Conservation (phyloP, 106 monocot species). For the Gastrodia elata region DNA sequence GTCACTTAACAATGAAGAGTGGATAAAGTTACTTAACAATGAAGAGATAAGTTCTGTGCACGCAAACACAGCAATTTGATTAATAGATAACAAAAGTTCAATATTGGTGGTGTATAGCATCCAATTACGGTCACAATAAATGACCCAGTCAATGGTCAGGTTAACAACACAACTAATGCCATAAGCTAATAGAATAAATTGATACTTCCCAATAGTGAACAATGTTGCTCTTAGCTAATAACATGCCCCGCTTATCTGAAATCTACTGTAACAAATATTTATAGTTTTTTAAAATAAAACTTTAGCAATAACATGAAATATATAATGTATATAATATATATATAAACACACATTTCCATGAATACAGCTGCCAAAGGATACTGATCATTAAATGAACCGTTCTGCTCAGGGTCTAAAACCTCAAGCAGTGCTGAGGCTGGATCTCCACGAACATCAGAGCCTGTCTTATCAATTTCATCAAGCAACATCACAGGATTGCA, state of each 20-base stretch:
- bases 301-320: background rate
- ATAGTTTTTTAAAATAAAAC: background rate
- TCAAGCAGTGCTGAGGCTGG: slow-evolving; percentile 93
- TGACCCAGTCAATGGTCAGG: no score
- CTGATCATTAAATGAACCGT: slow-evolving; percentile 94
- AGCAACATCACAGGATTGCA: slow-evolving; percentile 96
- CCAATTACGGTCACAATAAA: no score
- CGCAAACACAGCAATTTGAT: no score
- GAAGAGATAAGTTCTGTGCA: background rate
- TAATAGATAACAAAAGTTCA: no score
- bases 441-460: slow-evolving; percentile 97
- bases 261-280: background rate
- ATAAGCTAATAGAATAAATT: no score
- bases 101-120: no score
- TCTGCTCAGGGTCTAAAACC: slow-evolving; percentile 99
- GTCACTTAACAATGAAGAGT: slow-evolving; percentile 5
- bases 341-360: background rate
- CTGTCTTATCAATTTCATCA: slow-evolving; percentile 99
- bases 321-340: no score
- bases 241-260: background rate
- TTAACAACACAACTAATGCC: no score
- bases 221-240: no score
- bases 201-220: no score
- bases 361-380: slow-evolving; percentile 33
- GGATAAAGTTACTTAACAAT: slow-evolving; percentile 8